Evolutionary conservation across 208 protist species (phyloP), one percentile per base, ranked within the genome.

Genomic region (Leishmania turanica): DNA sequence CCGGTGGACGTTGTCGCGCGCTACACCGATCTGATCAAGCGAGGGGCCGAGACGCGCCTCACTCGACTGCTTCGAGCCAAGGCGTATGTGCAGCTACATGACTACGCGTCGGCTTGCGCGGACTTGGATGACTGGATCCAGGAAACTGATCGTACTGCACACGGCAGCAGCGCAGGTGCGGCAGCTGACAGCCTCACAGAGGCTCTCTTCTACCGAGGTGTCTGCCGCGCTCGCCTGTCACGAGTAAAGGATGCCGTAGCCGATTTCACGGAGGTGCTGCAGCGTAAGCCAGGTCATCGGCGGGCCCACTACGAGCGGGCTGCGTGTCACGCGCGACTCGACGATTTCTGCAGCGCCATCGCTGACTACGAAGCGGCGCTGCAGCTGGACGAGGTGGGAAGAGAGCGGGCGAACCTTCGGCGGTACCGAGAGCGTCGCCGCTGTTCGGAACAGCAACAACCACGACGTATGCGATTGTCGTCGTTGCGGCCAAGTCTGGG

Each of bases 351-450:
- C 60, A 82, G 65, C 4, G 92, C 96, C 53, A 95, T 98, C 31
- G 77, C 80, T 21, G 93, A 97, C 79, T 98, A 98, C 84, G 91
- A 98, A 45, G 66, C 81, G 5, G 96, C 94, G 19, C 81, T 98
- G 53, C 68, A 84, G 47, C 42, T 80, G 54, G 93, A 97, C 37
- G 53, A 80, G 78, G 75, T 86, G 21, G 80, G 76, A 17, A 82
- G 42, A 56, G 77, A 81, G 27, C 75, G 80, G 45, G 65, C 64
- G 9, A 40, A 21, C 24, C 49, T 80, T 49, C 76, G 9, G 70
- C 76, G 56, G 6, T 49, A 84, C 70, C 81, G 69, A 27, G 54
- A 72, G 70, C 76, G 76, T 15, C 81, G 68, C 24, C 13, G 42
- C 7, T 71, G 40, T 24, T 58, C 68, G 27, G 45, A 70, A n/a